A percentile compares a stretch with the other conserved stretches of the same genome.
These are phyloP conservation scores for Septoria linicola DNA, from an alignment of 2,329 filamentous ascomycete species.

Conservation along the genomic window DNA sequence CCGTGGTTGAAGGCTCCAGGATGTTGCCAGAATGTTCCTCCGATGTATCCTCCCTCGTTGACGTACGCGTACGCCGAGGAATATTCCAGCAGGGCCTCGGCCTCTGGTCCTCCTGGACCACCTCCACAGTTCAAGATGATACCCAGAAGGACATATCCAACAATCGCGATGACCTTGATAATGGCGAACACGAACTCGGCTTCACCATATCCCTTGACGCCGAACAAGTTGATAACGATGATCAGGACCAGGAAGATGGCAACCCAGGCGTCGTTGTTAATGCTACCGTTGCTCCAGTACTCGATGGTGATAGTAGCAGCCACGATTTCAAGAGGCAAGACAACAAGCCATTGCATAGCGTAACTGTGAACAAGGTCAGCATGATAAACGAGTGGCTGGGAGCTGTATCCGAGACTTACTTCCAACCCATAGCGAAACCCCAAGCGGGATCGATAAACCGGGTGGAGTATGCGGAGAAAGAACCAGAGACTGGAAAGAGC, in stretches of 20 bases:
- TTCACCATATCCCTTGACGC: slow-evolving; percentile 39
- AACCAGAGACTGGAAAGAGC: slow-evolving; percentile 39
- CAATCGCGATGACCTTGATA: slow-evolving; percentile 46
- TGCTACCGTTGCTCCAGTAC: slow-evolving; percentile 34
- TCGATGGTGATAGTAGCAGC: slow-evolving; percentile 37
- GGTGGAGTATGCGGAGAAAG: slow-evolving; percentile 39
- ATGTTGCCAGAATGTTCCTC: slow-evolving; percentile 52
- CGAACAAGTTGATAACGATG: slow-evolving; percentile 36
- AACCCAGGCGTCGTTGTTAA: slow-evolving; percentile 37
- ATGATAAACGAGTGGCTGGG: background rate
- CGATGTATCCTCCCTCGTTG: slow-evolving; percentile 56
- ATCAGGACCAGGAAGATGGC: slow-evolving; percentile 37
- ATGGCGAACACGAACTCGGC: slow-evolving; percentile 40
- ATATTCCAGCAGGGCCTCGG: slow-evolving; percentile 11
- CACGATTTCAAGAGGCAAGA: slow-evolving; percentile 38
- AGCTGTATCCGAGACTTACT: slow-evolving; percentile 23
- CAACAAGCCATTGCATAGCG: slow-evolving; percentile 38
- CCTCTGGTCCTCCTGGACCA: slow-evolving; percentile 46
- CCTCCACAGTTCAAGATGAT: slow-evolving; percentile 61
- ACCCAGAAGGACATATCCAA: slow-evolving; percentile 65
- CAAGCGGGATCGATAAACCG: slow-evolving; percentile 39
- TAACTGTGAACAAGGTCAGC: slow-evolving; percentile 30
- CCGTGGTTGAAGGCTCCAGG: slow-evolving; percentile 51
- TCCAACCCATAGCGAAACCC: slow-evolving; percentile 41
- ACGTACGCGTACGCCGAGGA: slow-evolving; percentile 26